Conservation (phyloP, 768 basidiomycete genomes). For the Lactarius quietus region DNA sequence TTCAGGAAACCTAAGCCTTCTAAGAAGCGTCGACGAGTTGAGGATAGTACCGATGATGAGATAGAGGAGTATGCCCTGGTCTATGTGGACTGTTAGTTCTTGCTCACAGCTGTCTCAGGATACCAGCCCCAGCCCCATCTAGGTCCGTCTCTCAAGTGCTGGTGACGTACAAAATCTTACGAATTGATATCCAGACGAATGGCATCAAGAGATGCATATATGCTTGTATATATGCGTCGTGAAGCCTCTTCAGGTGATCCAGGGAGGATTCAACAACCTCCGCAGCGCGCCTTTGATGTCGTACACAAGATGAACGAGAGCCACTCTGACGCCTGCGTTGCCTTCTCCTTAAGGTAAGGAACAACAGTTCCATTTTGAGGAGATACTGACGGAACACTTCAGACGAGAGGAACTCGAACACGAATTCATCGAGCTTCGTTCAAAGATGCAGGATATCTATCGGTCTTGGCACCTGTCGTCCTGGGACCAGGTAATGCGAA, state of each 20-base stretch:
- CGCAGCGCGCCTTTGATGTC: constrained; percentile 49
- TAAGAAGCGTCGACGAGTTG: constrained; percentile 52
- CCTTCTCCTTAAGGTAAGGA: constrained; percentile 46
- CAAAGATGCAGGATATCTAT: constrained; percentile 58
- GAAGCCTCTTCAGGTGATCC: background rate
- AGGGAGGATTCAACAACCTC: constrained; percentile 41
- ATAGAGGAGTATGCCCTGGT: constrained; percentile 23
- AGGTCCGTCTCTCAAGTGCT: constrained; percentile 1
- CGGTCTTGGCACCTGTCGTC: constrained; percentile 53
- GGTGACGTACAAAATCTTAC: background rate
- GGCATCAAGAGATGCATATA: constrained; percentile 86
- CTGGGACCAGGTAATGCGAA: constrained; percentile 43
- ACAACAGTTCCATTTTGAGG: background rate
- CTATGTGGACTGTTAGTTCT: background rate
- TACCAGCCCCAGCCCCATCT: constrained; percentile 15
- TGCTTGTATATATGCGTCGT: constrained; percentile 79
- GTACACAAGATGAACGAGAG: constrained; percentile 52
- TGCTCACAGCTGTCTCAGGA: constrained; percentile 14
- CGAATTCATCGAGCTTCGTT: constrained; percentile 49
- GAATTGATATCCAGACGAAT: constrained; percentile 35
- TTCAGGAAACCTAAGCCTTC: constrained; percentile 24
- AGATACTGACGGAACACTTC: constrained; percentile 11
- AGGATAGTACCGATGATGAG: constrained; percentile 52
- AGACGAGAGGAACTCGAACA: constrained; percentile 44
- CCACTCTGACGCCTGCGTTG: constrained; percentile 52